Conservation (phyloP, 2,329 filamentous ascomycete species). For the Stachybotrys chlorohalonatus region DNA sequence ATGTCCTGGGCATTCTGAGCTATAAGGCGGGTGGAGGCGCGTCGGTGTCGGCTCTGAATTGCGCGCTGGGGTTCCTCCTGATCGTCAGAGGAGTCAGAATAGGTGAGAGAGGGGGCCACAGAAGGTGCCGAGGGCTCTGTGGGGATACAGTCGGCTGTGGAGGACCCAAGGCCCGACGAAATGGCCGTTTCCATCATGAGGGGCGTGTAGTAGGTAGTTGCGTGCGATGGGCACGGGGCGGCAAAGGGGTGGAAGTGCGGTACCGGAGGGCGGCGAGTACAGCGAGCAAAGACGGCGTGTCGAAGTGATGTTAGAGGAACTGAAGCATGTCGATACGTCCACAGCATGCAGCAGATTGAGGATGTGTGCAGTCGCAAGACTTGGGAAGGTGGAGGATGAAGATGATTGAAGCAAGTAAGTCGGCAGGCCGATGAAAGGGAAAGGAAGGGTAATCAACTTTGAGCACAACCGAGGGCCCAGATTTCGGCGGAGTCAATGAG, state of each 20-base stretch:
- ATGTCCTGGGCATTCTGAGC: constrained; percentile 54
- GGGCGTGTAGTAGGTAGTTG: constrained; percentile 6
- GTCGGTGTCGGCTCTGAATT: constrained; percentile 41
- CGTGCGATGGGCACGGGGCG: constrained; percentile 1
- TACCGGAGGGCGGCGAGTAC: constrained; percentile 5
- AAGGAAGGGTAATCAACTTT: background rate
- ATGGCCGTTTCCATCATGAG: constrained; percentile 22
- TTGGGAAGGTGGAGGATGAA: background rate
- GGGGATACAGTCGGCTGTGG: constrained; percentile 31
- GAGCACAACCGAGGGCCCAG: background rate
- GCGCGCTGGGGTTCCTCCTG: constrained; percentile 39
- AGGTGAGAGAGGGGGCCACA: constrained; percentile 52
- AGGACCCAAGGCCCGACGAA: constrained; percentile 30
- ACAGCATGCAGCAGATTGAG: background rate
- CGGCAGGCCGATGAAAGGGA: background rate
- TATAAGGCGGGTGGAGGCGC: constrained; percentile 61
- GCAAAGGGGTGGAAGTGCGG: constrained; percentile 2
- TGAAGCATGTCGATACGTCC: constrained; percentile 12
- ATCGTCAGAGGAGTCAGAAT: constrained; percentile 53
- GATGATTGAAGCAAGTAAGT: constrained; percentile 1
- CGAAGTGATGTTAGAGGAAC: constrained; percentile 12
- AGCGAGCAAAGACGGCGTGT: constrained; percentile 9
- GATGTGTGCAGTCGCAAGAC: background rate
- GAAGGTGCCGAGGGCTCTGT: constrained; percentile 38
- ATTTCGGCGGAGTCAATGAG: background rate